Base-by-base conservation (phyloP, 495 filamentous ascomycete species). In the Massariosphaeria phaeospora region DNA sequence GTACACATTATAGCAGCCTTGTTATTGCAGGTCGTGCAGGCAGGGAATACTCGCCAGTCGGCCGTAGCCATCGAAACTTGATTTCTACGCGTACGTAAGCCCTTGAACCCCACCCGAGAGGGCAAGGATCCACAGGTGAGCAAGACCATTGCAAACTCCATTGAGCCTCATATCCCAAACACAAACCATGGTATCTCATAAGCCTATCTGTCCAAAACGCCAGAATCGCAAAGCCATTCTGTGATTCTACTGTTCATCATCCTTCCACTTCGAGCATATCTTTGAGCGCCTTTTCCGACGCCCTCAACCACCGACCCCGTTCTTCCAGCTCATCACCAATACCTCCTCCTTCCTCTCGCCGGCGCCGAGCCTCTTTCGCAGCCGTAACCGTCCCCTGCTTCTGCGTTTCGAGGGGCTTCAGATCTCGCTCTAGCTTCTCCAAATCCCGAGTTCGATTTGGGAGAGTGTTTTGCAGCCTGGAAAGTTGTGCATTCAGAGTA, bases 321-420 rank as follows among this genome's bases (percentile, higher is more conserved):
- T 88, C 84, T 65, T 94, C 88, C 20, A 94, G 67, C 48, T 91
- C 88, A 67, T 93, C 88, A 46, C 80, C 84, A 25, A 84, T 83
- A 82, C 40, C 82, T 73, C 24, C 68, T 15, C 76, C 82, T 29
- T 82, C 76, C 63, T 88, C 84, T 68, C 84, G 88, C 69, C 86
- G 84, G 61, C 85, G 76, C 63, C 81, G 78, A 3, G 90, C 91
- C 66, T 98, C 91, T 51, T 75, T 79, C 15, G 89, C 91, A 41
- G 86, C 83, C 36, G 76, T 70, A 47, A 81, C 77, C 41, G 79
- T 81, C 30, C 82, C 83, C 35, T 77, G 72, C 70, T 82, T 86
- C 68, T 84, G 81, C 52, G 74, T 73, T 70, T 95, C 87, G 53
- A 95, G 69, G 18, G 79, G 81, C 42, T 73, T 66, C 39, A 93